These are phyloP conservation scores for Alternaria viburni DNA, from an alignment of 2,329 filamentous ascomycete genomes.

Conservation along the genomic window DNA sequence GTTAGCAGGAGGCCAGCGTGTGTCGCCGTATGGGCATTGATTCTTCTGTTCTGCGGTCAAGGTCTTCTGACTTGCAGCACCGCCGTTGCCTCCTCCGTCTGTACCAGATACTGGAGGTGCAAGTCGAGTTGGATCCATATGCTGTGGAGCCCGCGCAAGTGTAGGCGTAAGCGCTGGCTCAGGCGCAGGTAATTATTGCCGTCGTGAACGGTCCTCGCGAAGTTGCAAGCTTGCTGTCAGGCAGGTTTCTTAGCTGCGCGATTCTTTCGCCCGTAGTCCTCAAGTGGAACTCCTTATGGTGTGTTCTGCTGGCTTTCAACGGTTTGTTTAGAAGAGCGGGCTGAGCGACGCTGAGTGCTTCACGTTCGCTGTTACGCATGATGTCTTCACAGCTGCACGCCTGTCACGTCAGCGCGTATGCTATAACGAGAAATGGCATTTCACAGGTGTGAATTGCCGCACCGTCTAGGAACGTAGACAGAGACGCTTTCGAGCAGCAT, in stretches of 20 bases:
- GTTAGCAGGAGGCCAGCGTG: conserved; percentile 3
- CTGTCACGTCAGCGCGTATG: neutral
- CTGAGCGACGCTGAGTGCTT: neutral
- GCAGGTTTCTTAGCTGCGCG: conserved; percentile 1
- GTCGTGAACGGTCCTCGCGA: neutral
- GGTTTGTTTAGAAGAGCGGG: neutral
- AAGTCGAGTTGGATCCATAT: neutral
- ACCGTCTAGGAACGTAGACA: neutral
- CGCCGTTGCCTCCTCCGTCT: neutral
- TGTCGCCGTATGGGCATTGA: conserved; percentile 2
- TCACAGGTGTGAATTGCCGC: neutral
- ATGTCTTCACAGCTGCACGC: neutral
- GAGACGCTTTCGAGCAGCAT: too few species aligned
- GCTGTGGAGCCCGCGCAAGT: neutral
- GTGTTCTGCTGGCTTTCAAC: too few species aligned
- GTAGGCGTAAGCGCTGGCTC: neutral
- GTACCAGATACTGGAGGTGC: neutral
- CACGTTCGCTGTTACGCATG: neutral
- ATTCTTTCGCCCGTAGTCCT: conserved; percentile 3
- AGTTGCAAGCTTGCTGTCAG: neutral
- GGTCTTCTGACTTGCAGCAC: neutral
- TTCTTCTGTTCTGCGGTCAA: neutral
- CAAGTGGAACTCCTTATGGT: neutral
- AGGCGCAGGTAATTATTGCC: neutral
- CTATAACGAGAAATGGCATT: neutral